Percentiles rank a stretch among this genome's conserved stretches.
phyloP scores from a whole-genome alignment of 345 rosid genomes.

The Heritiera littoralis region DNA sequence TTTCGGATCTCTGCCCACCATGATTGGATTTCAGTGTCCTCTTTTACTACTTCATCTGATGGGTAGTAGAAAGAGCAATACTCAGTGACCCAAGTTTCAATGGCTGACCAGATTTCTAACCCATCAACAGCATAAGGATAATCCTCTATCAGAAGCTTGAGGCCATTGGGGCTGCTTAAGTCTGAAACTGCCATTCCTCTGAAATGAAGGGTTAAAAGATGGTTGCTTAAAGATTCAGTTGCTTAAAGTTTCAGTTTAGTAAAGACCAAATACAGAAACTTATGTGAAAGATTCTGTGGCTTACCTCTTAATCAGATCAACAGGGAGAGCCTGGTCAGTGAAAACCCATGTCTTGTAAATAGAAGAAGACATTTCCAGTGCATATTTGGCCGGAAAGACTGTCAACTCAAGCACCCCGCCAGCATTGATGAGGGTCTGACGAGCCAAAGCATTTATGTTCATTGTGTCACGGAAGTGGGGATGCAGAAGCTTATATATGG shows the following conservation, averaged over 20 bases:
- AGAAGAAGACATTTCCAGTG: constrained; percentile 79
- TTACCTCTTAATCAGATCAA: constrained; percentile 77
- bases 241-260: background rate
- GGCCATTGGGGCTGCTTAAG: constrained; percentile 46
- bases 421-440: constrained; percentile 83
- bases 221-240: background rate
- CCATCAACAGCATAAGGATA: constrained; percentile 96
- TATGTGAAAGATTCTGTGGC: background rate
- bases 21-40: constrained; percentile 70
- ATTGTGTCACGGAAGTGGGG: constrained; percentile 94
- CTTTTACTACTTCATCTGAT: constrained; percentile 52
- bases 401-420: constrained; percentile 75
- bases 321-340: constrained; percentile 81
- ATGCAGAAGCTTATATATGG: constrained; percentile 78
- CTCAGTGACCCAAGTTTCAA: constrained; percentile 75
- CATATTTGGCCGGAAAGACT: constrained; percentile 68
- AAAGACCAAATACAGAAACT: background rate
- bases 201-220: constrained; percentile 14
- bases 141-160: constrained; percentile 78
- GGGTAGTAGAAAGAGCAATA: constrained; percentile 77
- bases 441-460: constrained; percentile 83
- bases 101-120: constrained; percentile 87
- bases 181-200: constrained; percentile 85
- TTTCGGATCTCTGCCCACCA: constrained; percentile 85
- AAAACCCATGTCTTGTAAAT: constrained; percentile 76